Conservation (phyloP, 1,139 yeast genomes). For the Meyerozyma sp. region DNA sequence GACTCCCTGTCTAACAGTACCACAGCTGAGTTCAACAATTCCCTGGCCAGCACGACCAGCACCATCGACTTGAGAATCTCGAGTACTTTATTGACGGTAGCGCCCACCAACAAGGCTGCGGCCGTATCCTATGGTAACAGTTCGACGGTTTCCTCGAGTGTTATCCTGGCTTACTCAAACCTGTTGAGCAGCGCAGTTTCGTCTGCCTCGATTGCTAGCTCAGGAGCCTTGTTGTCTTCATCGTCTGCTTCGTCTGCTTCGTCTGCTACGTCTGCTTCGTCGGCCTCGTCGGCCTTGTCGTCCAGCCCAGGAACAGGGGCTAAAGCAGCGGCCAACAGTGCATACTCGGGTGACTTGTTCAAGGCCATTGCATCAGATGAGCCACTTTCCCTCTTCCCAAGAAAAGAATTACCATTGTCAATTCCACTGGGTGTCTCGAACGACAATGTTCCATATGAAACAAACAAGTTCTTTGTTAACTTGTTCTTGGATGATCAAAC, state of each 20-base stretch:
- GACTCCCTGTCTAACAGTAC: background rate
- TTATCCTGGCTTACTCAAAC: background rate
- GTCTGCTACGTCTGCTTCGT: background rate
- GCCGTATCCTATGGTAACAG: background rate
- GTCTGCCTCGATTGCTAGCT: background rate
- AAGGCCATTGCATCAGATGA: conserved; percentile 40
- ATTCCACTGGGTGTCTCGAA: conserved; percentile 44
- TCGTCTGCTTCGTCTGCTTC: background rate
- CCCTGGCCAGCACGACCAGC: conserved; percentile 1
- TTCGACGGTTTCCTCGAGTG: background rate
- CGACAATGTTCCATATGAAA: conserved; percentile 52
- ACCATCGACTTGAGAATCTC: conserved; percentile 10
- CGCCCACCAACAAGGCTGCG: background rate
- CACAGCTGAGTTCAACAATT: background rate
- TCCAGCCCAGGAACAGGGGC: conserved; percentile 6
- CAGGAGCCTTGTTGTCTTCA: background rate
- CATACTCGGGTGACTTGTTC: conserved; percentile 39
- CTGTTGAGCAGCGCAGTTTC: background rate
- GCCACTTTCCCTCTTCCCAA: conserved; percentile 47
- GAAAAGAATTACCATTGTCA: conserved; percentile 45
- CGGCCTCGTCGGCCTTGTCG: background rate
- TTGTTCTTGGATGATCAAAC: conserved; percentile 62
- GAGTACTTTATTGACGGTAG: background rate
- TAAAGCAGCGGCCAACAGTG: conserved; percentile 8
- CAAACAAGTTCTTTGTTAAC: conserved; percentile 84